A percentile compares a stretch with the other conserved stretches of the same genome.
phyloP scores from a whole-genome alignment of 192 early-diverging fungal genomes.

The Neocallimastix lanati region DNA sequence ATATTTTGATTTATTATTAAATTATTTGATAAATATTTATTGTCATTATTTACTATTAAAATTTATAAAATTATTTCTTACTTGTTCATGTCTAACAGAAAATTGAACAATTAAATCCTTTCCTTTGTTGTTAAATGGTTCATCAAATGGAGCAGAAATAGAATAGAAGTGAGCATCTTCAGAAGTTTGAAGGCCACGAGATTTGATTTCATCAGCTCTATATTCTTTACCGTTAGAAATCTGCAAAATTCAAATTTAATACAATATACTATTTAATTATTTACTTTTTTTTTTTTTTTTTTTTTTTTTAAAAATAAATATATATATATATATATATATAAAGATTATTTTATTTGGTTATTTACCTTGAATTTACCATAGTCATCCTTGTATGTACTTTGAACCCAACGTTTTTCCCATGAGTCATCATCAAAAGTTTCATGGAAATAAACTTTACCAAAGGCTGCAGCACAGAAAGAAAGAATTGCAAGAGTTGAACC shows the following conservation, averaged over 20 bases:
- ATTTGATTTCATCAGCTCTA: not conserved
- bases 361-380: constrained; percentile 55
- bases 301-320: constrained; percentile 55
- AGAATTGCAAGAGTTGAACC: not conserved
- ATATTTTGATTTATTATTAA: no score
- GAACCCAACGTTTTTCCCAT: constrained; percentile 45
- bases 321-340: no score
- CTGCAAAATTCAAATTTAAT: not conserved
- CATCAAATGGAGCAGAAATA: constrained; percentile 51
- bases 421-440: constrained; percentile 58
- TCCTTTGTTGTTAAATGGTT: constrained; percentile 59
- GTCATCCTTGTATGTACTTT: constrained; percentile 41
- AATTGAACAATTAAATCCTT: constrained; percentile 77
- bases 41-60: no score
- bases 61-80: not conserved
- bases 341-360: no score
- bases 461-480: constrained; percentile 6
- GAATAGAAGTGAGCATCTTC: constrained; percentile 76
- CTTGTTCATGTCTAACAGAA: constrained; percentile 77
- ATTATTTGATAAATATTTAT: no score
- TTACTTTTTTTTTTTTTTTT: constrained; percentile 32
- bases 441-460: constrained; percentile 57
- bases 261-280: no score
- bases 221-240: not conserved
- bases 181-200: constrained; percentile 41